Base-by-base conservation (phyloP, 73 alveolate genomes). In the Blepharisma stoltei region DNA sequence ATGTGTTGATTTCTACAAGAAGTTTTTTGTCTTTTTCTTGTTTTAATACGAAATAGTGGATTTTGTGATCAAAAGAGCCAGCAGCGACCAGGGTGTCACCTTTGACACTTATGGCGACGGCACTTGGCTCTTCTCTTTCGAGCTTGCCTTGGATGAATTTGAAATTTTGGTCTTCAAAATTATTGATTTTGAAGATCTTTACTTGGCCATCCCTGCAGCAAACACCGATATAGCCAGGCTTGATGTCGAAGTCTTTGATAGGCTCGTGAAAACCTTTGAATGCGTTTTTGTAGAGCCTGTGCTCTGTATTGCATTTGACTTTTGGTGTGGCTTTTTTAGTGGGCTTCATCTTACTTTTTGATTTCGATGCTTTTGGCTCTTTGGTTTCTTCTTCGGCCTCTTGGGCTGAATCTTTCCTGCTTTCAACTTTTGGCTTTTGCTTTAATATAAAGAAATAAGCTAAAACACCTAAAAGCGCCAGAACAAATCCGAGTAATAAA, bases 321-420 rank as follows among this genome's bases (percentile, higher is more conserved):
- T 32, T 32, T 32, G 41, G 41, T 0, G 41, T 32, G 3, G 41
- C 41, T 32, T 32, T 32, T 32, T 32, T 32, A 1, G 41, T 32
- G 41, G 41, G 41, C 41, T 32, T 32, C 41, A 32, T 32, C 41
- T 32, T 32, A 32, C 41, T 32, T 32, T 32, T 32, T 32, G 41
- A 1, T 32, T 32, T 32, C 3, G 41, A 32, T 32, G 41, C 41
- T 32, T 32, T 32, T 32, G 41, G 41, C 37, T 76, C 60, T 6
- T 76, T 80, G 25, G 47, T 85, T 9, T 82, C 89, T 9, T 82
- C 89, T 37, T 77, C 90, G 6, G 9, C 84, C 6, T 77, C 41
- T 32, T 32, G 41, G 41, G 41, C 41, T 0, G 41, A 32, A 3
- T 32, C 41, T 32, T 32, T 32, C 41, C 41, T 32, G 41, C 3